Base-by-base conservation (phyloP, 2,329 filamentous ascomycete species). In the Microdochium nivale region DNA sequence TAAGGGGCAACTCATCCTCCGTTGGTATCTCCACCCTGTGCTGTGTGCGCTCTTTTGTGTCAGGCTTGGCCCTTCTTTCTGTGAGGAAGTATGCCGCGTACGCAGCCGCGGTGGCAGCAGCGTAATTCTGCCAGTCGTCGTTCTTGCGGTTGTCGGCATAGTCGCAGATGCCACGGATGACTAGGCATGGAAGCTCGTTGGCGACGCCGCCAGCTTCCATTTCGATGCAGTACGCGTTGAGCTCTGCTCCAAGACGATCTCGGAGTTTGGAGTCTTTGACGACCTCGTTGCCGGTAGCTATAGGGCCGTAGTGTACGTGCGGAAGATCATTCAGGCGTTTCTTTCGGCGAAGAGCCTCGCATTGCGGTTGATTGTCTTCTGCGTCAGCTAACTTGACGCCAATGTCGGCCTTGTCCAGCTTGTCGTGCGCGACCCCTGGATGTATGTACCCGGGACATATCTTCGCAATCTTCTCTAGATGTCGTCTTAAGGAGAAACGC, bases 281-380 rank as follows among this genome's bases (percentile, higher is more conserved):
- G 4, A 58, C 52, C 47, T 53, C 50, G 23, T 57, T 56, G 7
- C 48, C 54, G 49, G 52, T 57, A 1, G 52, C 55, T 27, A 58
- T 52, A 10, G 49, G 40, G n/a, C 55, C 54, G 24, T 58, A 56
- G 51, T 58, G 51, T 23, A 58, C 52, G 11, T 46, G 37, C 8
- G 62, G 59, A 37, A 57, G 56, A 48, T 62, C 52, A 2, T 37
- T 14, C 33, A 4, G 33, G 4, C 33, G 33, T 37, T 16, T 37
- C 33, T 14, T 14, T 14, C 16, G 33, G 16, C n/a, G 33, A 14
- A 4, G 7, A 37, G n/a, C 16, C 14, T 37, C 33, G 33, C 5
- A 14, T 14, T 37, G 14, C 16, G 7, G 33, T 19, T 37, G 7
- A 16, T 14, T 9, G 33, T 14, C 33, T 16, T 14, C 16, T 37